A percentile compares a stretch with the other conserved stretches of the same genome.
Conservation (phyloP, 208 protist species). For the Leishmania tarentolae region DNA sequence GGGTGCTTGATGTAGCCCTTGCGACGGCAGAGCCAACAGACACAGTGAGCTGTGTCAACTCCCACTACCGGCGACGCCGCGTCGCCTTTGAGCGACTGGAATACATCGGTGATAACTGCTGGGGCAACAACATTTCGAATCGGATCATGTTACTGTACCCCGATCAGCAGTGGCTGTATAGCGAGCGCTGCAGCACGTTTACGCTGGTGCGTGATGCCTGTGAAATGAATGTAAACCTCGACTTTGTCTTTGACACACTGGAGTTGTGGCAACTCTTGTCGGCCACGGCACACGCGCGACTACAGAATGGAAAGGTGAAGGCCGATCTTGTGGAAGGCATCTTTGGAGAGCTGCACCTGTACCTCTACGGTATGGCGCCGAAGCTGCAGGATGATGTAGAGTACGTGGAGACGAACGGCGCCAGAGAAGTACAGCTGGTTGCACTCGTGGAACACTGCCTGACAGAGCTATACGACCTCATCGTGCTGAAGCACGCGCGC, state of each 20-base stretch:
- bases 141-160: slow-evolving; percentile 81
- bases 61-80: slow-evolving; percentile 50
- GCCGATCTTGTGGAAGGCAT: slow-evolving; percentile 82
- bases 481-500: slow-evolving; percentile 64
- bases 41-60: not conserved
- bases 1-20: slow-evolving; percentile 64
- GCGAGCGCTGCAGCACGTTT: slow-evolving; percentile 57
- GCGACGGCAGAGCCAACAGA: slow-evolving; percentile 18
- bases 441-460: slow-evolving; percentile 80
- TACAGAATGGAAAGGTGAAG: slow-evolving; percentile 73
- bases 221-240: slow-evolving; percentile 87
- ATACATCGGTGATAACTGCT: slow-evolving; percentile 86
- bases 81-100: slow-evolving; percentile 82
- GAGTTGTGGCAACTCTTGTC: slow-evolving; percentile 48
- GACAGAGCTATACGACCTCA: slow-evolving; percentile 86
- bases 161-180: slow-evolving; percentile 77
- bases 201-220: slow-evolving; percentile 67
- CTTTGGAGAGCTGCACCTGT: slow-evolving; percentile 72
- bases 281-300: slow-evolving; percentile 7
- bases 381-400: slow-evolving; percentile 62
- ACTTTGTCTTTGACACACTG: slow-evolving; percentile 81
- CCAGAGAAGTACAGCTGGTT: slow-evolving; percentile 50
- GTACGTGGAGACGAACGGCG: slow-evolving; percentile 73
- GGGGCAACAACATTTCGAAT: slow-evolving; percentile 63
- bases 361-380: slow-evolving; percentile 59